phyloP scores from a whole-genome alignment of 331 rosid genomes.

The Spiraea crenata region DNA sequence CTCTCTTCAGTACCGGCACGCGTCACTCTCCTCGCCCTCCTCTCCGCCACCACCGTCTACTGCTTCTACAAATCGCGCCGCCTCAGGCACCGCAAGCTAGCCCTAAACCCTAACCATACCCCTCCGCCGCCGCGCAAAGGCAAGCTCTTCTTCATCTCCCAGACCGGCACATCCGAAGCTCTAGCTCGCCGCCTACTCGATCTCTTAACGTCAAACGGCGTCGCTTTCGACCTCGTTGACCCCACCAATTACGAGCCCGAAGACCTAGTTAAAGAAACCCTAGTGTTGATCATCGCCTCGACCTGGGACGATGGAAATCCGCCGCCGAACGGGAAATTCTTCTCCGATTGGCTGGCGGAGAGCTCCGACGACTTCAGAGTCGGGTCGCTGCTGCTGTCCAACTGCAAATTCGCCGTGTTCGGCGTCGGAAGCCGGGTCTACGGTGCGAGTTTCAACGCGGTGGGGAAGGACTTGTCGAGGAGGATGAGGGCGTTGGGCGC shows the following conservation, averaged over 20 bases:
- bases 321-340: slow-evolving; percentile 55
- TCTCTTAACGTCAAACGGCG: slow-evolving; percentile 40
- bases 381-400: slow-evolving; percentile 70
- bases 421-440: slow-evolving; percentile 88
- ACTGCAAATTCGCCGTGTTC: slow-evolving; percentile 60
- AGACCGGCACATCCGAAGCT: slow-evolving; percentile 73
- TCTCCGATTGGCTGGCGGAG: slow-evolving; percentile 80
- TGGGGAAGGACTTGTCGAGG: slow-evolving; percentile 52
- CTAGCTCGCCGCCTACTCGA: slow-evolving; percentile 71
- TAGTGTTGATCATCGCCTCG: slow-evolving; percentile 67
- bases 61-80: slow-evolving; percentile 84
- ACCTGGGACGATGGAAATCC: slow-evolving; percentile 91
- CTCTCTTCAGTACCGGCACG: slow-evolving; percentile 51
- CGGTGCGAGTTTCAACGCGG: slow-evolving; percentile 59
- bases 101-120: slow-evolving; percentile 29
- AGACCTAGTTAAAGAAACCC: slow-evolving; percentile 69
- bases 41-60: slow-evolving; percentile 81
- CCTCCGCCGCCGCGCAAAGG: slow-evolving; percentile 20
- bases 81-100: slow-evolving; percentile 44
- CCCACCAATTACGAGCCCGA: slow-evolving; percentile 74
- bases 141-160: slow-evolving; percentile 71
- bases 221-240: slow-evolving; percentile 63
- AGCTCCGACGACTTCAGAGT: slow-evolving; percentile 79
- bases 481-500: slow-evolving; percentile 75
- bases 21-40: slow-evolving; percentile 75